Conservation (phyloP, 2,329 filamentous ascomycete species). For the Colletotrichum salicis region DNA sequence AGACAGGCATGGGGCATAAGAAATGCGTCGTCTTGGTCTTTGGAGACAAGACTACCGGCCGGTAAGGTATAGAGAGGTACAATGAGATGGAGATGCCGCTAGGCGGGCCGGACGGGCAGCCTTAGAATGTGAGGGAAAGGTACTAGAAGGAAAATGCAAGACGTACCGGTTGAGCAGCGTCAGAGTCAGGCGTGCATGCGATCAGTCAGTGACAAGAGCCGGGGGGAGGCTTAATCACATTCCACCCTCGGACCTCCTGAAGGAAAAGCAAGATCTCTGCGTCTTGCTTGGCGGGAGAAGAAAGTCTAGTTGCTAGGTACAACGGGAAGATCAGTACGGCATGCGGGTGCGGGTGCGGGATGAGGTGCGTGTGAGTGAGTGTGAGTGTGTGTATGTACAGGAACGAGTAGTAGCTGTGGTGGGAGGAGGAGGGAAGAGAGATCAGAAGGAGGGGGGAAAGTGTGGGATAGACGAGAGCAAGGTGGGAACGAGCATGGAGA, state of each 20-base stretch:
- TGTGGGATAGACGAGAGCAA: slow-evolving; percentile 22
- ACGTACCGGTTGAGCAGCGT: slow-evolving; percentile 31
- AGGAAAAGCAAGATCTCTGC: slow-evolving; percentile 33
- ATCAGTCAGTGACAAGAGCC: slow-evolving; percentile 33
- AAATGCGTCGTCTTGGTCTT: slow-evolving; percentile 20
- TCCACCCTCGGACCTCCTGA: slow-evolving; percentile 34
- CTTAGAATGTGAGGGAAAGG: slow-evolving; percentile 5
- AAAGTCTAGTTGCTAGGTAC: slow-evolving; percentile 35
- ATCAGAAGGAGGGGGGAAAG: slow-evolving; percentile 14
- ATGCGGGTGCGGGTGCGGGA: slow-evolving; percentile 15
- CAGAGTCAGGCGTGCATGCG: slow-evolving; percentile 34
- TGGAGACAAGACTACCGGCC: neutral
- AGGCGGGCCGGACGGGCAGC: neutral
- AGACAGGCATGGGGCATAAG: slow-evolving; percentile 34
- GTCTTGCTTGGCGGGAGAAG: slow-evolving; percentile 28
- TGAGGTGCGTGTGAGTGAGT: slow-evolving; percentile 3
- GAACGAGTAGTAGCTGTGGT: slow-evolving; percentile 4
- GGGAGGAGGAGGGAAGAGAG: slow-evolving; percentile 11
- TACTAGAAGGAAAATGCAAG: slow-evolving; percentile 17
- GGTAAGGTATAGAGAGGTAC: slow-evolving; percentile 9
- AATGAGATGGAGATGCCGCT: slow-evolving; percentile 7
- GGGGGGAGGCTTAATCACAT: slow-evolving; percentile 32
- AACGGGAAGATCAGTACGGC: slow-evolving; percentile 19
- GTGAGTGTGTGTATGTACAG: neutral
- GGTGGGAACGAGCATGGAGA: slow-evolving; percentile 1